These are phyloP conservation scores for Xerophyta viscosa DNA, from an alignment of 106 monocot genomes.

Conservation along the genomic window DNA sequence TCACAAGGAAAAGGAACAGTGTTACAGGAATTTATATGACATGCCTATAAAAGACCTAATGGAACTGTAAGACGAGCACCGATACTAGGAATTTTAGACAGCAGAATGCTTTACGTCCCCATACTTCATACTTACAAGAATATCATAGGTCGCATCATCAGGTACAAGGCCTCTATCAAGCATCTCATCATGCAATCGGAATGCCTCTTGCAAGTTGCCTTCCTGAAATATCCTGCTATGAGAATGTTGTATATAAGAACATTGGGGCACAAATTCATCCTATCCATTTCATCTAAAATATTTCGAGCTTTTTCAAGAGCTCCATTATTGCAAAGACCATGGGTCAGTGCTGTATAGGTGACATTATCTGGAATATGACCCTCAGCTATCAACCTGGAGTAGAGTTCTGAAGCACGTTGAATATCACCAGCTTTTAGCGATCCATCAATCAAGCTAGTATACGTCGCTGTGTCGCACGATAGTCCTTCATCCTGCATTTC, in stretches of 20 bases:
- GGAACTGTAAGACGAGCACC: too few relatives aligned
- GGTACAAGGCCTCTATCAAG: conserved; percentile 54
- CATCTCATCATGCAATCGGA: conserved; percentile 62
- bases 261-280: conserved; percentile 25
- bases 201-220: conserved; percentile 49
- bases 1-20: too few relatives aligned
- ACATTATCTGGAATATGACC: conserved; percentile 46
- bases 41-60: too few relatives aligned
- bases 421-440: conserved; percentile 42
- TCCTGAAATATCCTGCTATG: conserved; percentile 43
- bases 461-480: conserved; percentile 43
- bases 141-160: conserved; percentile 45
- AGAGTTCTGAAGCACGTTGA: conserved; percentile 32
- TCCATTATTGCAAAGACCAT: conserved; percentile 42
- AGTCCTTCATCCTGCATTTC: conserved; percentile 47
- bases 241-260: conserved; percentile 44
- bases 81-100: too few relatives aligned
- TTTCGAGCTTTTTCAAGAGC: conserved; percentile 35
- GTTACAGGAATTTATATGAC: too few relatives aligned
- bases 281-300: conserved; percentile 38
- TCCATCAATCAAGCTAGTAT: conserved; percentile 70
- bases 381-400: conserved; percentile 45
- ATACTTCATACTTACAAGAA: conserved; percentile 33
- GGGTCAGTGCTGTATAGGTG: conserved; percentile 36
- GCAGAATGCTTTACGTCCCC: conserved; percentile 6